Percentiles rank a stretch among this genome's conserved stretches.
phyloP scores from a whole-genome alignment of 345 rosid genomes.

The Salix caprea region DNA sequence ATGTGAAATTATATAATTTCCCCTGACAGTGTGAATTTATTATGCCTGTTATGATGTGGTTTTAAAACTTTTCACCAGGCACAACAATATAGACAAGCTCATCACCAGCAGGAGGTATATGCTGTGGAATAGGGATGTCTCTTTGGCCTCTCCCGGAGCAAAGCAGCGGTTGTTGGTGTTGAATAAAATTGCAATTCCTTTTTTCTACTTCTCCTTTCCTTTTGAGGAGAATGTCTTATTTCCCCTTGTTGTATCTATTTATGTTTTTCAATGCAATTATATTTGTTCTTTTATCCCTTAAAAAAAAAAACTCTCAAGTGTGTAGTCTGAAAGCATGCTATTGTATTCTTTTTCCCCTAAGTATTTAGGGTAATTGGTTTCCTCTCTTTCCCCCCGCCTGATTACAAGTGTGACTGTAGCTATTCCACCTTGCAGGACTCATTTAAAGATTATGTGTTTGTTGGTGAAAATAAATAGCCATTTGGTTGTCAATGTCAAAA shows the following conservation, averaged over 20 bases:
- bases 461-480: neutral
- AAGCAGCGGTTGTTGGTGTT: neutral
- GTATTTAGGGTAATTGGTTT: neutral
- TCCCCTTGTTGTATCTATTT: neutral
- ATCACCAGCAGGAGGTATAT: neutral
- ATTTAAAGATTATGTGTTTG: neutral
- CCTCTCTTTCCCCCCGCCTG: neutral
- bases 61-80: neutral
- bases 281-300: neutral
- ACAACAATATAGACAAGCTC: neutral
- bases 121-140: neutral
- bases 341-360: neutral
- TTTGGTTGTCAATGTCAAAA: neutral
- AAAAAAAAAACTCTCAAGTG: neutral
- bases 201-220: neutral
- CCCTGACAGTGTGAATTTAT: neutral
- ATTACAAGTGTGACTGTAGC: neutral
- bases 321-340: neutral
- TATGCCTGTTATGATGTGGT: neutral
- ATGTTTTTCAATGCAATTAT: neutral
- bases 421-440: no score
- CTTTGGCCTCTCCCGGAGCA: neutral
- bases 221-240: neutral
- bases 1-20: neutral
- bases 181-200: neutral